Evolutionary conservation across 2,329 filamentous ascomycete species (phyloP), one percentile per base, ranked within the genome.

Genomic region (Nemania sp.): DNA sequence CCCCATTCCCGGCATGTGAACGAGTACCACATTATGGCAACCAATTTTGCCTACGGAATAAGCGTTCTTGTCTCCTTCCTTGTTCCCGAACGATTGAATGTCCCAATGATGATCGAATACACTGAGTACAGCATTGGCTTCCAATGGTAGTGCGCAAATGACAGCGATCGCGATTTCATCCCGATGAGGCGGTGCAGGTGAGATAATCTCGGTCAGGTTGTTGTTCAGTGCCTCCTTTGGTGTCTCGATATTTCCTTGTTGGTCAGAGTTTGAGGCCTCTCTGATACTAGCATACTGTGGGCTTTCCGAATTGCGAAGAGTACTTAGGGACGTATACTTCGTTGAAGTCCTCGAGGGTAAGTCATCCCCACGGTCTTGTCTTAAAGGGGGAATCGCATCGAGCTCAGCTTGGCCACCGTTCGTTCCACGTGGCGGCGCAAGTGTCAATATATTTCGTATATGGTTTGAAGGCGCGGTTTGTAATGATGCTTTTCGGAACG

Each of bases 21-120:
- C 30, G 28, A 52, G 50, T 12, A 52, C 50, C n/a, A 48, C 36
- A 19, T 47, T 48, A 14, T 52, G 50, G 28, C 43, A 23, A n/a
- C 50, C 36, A 8, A 52, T 52, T 8, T 17, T 42, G 15, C 50
- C 50, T 20, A 42, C 28, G 15, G 50, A 47, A 17, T 52, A 52
- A 12, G 43, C 12, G 17, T 52, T 52, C 20, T 28, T 36, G 30
- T 52, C 50, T 6, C 42, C 22, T 15, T 37, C 20, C 19, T 20
- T 6, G 12, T 37, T 46, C 6, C 41, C 6, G 5, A 44, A 51
- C 0, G 9, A 20, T 17, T 52, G 49, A 5, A 52, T 47, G n/a
- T 52, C 22, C 43, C 43, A 52, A 28, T 42, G 15, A 15, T 42
- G 43, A 15, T 52, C 43, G 28, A 52, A 37, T 28, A 42, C 9